Conservation (phyloP, 1,284 basidiomycete genomes). For the Ganoderma resinaceum region DNA sequence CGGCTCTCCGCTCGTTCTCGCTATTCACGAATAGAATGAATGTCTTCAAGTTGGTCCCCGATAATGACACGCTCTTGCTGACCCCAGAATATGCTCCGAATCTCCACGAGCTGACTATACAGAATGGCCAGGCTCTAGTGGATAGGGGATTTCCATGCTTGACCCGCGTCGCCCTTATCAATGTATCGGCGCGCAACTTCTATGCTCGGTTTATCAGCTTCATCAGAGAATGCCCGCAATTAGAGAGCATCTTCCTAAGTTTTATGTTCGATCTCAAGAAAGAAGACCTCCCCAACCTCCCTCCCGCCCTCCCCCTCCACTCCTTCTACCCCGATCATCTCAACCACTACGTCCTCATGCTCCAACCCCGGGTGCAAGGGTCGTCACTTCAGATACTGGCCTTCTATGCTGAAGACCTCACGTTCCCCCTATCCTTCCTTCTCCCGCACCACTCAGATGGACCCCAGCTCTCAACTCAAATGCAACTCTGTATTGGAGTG, state of each 20-base stretch:
- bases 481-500: not conserved
- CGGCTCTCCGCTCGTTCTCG: not conserved
- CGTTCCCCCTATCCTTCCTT: not conserved
- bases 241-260: slow-evolving; percentile 3
- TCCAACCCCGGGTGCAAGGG: not conserved
- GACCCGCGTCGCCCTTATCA: not conserved
- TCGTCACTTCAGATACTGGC: slow-evolving; percentile 3
- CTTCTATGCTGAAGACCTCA: not conserved
- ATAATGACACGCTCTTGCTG: not conserved
- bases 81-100: not conserved
- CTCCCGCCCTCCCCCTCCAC: slow-evolving; percentile 5
- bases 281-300: not conserved
- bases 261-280: not conserved
- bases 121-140: not conserved
- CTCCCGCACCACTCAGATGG: not conserved
- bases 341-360: slow-evolving; percentile 3
- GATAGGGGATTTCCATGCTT: slow-evolving; percentile 1
- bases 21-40: not conserved
- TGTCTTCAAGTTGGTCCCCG: not conserved
- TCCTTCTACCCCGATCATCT: not conserved
- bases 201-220: not conserved
- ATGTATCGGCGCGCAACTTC: not conserved
- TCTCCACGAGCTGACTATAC: not conserved
- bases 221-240: slow-evolving; percentile 7
- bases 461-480: not conserved